Percentiles rank a stretch among this genome's conserved stretches.
These are phyloP conservation scores for Pyronema domesticum DNA, from an alignment of 495 filamentous ascomycete species.

Conservation along the genomic window DNA sequence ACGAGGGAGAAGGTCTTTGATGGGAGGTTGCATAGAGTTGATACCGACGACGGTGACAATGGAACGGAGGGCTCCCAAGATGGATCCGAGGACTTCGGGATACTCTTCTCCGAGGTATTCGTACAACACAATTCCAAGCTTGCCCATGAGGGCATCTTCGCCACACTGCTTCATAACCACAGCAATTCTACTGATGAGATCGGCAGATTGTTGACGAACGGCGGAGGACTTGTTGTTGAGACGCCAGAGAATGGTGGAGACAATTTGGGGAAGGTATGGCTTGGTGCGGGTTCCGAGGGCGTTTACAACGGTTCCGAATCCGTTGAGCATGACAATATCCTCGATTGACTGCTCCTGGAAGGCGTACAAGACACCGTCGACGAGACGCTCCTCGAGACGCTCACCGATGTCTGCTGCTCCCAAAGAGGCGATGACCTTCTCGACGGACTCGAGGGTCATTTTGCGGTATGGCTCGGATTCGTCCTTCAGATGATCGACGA, in stretches of 20 bases:
- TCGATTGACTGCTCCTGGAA: slow-evolving; percentile 99
- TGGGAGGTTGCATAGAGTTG: slow-evolving; percentile 96
- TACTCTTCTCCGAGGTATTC: slow-evolving; percentile 99
- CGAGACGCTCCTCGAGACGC: slow-evolving; percentile 74
- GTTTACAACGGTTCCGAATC: slow-evolving; percentile 97
- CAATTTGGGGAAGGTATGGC: slow-evolving; percentile 89
- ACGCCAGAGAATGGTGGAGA: slow-evolving; percentile 90
- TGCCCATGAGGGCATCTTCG: slow-evolving; percentile 88
- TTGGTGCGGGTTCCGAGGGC: slow-evolving; percentile 87
- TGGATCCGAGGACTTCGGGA: slow-evolving; percentile 91
- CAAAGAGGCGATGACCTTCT: slow-evolving; percentile 82
- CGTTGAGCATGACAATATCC: slow-evolving; percentile 89
- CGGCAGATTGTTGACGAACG: slow-evolving; percentile 90
- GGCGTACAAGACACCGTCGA: slow-evolving; percentile 89
- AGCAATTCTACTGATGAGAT: slow-evolving; percentile 88
- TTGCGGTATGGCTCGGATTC: slow-evolving; percentile 96
- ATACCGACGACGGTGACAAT: slow-evolving; percentile 98
- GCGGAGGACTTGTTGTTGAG: slow-evolving; percentile 94
- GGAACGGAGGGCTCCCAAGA: slow-evolving; percentile 80
- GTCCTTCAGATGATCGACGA: slow-evolving; percentile 91
- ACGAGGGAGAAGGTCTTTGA: slow-evolving; percentile 86
- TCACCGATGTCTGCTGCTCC: slow-evolving; percentile 89
- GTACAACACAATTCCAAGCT: slow-evolving; percentile 89
- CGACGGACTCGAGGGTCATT: slow-evolving; percentile 95
- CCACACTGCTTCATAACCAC: slow-evolving; percentile 98